Evolutionary conservation across 345 rosid genomes (phyloP), one percentile per base, ranked within the genome.

Genomic region (Lagerstroemia speciosa): DNA sequence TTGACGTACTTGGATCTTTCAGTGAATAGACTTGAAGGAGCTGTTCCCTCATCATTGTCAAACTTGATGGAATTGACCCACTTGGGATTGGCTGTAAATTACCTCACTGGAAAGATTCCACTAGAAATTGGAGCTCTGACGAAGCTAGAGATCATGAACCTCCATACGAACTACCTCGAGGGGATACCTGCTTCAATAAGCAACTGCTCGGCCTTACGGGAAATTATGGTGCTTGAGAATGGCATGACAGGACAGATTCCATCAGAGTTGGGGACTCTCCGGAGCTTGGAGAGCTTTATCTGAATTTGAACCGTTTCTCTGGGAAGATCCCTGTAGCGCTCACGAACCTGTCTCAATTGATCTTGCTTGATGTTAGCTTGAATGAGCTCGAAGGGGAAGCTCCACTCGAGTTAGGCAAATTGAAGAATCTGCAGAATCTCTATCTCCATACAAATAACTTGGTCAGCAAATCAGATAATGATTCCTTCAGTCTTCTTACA

Each of bases 371-470:
- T 65, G 20, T 71, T 19, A 71, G 74, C 38, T 0, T 64, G 15
- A 71, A 71, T 48, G 24, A 30, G 14, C 52, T 71, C 0, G 69
- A 34, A 48, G 74, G 74, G 29, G 64, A 55, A 37, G 74, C 55
- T 26, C 74, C 69, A 12, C 27, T 16, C 24, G 69, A 71, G 46
- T 40, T 65, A 46, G 68, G 74, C 48, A 71, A 43, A 30, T 11
- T 71, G 38, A 71, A 65, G 64, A 71, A 71, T 38, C 74, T 71
- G 29, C 36, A 65, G 69, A 64, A 50, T 24, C 69, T 65, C 41
- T 71, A 71, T 27, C 69, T 71, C 29, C 69, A 52, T 53, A 24
- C 63, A 34, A 52, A 53, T 55, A n/a, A 64, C 69, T 40, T 71
- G 36, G 64, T 50, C 58, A 52, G 69, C 11, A 36, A 58, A 20